Evolutionary conservation across 2,329 filamentous ascomycete genomes (phyloP), one percentile per base, ranked within the genome.

Genomic region (Phaeosphaeriaceae sp.): DNA sequence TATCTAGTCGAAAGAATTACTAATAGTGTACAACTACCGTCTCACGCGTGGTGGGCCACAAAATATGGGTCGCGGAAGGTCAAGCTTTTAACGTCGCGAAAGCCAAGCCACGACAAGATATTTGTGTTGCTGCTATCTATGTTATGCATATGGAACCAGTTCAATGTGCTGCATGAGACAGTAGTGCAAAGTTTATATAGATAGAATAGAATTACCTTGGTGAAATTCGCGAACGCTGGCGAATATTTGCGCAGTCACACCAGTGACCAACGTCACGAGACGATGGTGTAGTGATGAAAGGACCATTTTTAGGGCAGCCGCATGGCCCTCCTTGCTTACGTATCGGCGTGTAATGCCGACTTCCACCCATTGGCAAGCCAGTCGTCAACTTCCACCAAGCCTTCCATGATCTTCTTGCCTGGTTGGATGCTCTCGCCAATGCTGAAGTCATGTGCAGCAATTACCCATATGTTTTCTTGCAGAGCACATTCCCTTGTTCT

Each of bases 361-460:
- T 69, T 69, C 68, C 63, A 68, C 12, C 54, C 55, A 28, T 59
- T 66, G 17, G 47, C 42, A 11, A 20, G 46, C 67, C 68, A 70
- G 1, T 52, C 56, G 26, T 65, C 64, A 20, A 71, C 40, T 26
- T 51, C 38, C 11, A 67, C 45, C 8, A 70, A 48, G 0, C 67
- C 66, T 21, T 63, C 42, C 7, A 72, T 58, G 26, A 61, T 57
- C 42, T 60, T 61, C 44, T 52, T 42, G 2, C 55, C 61, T 3
- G 55, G 41, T 17, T 49, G 41, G 29, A 71, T 62, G 1, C 42
- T 47, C 23, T 67, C 56, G 3, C 64, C 63, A 16, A 68, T 48
- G 38, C 57, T 68, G 23, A 57, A 63, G 21, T 72, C 67, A 42
- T 72, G 68, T 6, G 67, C 68, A 8, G 60, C 67, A 41, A 70